Conservation (phyloP, 352 stramenopile genomes). For the Globisporangium yorkense region DNA sequence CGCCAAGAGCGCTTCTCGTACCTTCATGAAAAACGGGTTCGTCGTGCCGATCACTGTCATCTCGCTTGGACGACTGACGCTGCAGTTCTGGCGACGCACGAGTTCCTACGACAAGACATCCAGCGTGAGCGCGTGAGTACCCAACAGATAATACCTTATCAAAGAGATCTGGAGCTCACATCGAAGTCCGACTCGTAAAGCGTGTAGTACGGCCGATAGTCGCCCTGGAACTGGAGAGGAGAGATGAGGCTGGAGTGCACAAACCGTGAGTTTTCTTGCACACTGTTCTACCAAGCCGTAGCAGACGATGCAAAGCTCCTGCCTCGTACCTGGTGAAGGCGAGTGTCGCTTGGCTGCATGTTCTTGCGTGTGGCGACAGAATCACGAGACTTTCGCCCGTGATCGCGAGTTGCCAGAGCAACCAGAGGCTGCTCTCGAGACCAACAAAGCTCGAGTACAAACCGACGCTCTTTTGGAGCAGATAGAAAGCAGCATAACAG, state of each 20-base stretch:
- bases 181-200: conserved; percentile 86
- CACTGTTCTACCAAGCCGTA: too few relatives aligned
- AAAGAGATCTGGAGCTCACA: conserved; percentile 15
- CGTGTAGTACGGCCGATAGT: conserved; percentile 84
- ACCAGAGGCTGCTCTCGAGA: conserved; percentile 65
- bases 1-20: conserved; percentile 3
- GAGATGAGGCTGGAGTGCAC: conserved; percentile 58
- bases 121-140: neutral
- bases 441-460: conserved; percentile 84
- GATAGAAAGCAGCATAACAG: neutral
- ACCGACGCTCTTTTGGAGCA: conserved; percentile 46
- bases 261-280: neutral
- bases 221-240: conserved; percentile 69
- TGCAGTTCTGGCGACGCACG: conserved; percentile 45
- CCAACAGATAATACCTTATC: too few relatives aligned
- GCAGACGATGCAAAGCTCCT: neutral
- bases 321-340: conserved; percentile 61
- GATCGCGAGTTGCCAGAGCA: conserved; percentile 83
- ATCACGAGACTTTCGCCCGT: conserved; percentile 79
- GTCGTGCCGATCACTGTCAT: conserved; percentile 77
- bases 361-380: conserved; percentile 66
- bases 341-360: conserved; percentile 76
- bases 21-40: conserved; percentile 88
- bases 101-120: conserved; percentile 26
- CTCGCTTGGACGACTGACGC: conserved; percentile 32